Evolutionary conservation across 257 asterid species (phyloP).

Genomic region (Plantago elongata): DNA sequence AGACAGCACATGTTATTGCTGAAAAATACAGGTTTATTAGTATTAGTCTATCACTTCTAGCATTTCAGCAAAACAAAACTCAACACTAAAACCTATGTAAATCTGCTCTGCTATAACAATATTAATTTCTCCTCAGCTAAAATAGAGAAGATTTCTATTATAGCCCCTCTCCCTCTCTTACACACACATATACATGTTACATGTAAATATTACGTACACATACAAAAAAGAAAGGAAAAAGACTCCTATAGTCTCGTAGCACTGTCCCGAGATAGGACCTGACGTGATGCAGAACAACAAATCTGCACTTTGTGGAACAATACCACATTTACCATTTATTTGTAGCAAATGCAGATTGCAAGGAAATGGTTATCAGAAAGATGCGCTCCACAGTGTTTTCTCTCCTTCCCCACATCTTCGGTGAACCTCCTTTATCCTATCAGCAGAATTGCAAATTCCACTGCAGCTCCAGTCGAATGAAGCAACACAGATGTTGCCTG

Average conservation of each 20-base stretch:
- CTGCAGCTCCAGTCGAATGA: conserved; percentile 99
- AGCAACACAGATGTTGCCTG: conserved; percentile 90
- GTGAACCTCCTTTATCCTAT: conserved; percentile 88
- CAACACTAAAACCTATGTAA: conserved; percentile 14
- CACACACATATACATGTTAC: conserved; percentile 20
- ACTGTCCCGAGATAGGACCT: conserved; percentile 29
- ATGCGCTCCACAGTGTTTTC: conserved; percentile 54
- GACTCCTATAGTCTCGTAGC: conserved; percentile 1
- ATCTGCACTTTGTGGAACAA: conserved; percentile 30
- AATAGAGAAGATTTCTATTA: conserved; percentile 35
- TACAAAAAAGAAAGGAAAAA: conserved; percentile 19
- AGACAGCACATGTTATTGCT: conserved; percentile 8
- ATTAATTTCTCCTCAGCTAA: conserved; percentile 36
- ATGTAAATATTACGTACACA: conserved; percentile 25
- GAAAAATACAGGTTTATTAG: not conserved
- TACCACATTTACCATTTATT: conserved; percentile 24
- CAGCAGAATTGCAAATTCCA: conserved; percentile 87
- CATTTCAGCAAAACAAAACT: not conserved
- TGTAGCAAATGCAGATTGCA: conserved; percentile 20
- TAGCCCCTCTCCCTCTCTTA: conserved; percentile 19
- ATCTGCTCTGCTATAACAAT: conserved; percentile 17
- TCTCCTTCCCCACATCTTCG: conserved; percentile 92
- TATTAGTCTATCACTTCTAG: conserved; percentile 1
- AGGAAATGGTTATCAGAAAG: conserved; percentile 27
- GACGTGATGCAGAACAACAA: conserved; percentile 20